Conservation (phyloP, 139 green algal genomes). For the Chlorella sp. region DNA sequence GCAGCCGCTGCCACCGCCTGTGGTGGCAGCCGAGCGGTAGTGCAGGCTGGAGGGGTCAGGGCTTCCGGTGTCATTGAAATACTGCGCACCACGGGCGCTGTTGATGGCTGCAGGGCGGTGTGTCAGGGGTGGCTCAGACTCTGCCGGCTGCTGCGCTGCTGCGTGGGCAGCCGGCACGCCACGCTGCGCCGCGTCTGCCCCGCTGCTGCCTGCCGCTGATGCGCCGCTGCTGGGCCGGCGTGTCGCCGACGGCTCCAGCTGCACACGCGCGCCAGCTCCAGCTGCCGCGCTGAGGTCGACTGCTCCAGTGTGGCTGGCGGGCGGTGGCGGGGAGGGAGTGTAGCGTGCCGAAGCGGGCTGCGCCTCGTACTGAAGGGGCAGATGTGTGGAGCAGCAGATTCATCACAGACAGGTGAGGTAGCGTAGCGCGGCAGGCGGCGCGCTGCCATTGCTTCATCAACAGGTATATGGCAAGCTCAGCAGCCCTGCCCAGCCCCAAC, state of each 20-base stretch:
- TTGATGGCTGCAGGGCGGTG: slow-evolving; percentile 5
- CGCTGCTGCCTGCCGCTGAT: no score
- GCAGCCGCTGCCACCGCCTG: not conserved
- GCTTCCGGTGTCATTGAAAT: slow-evolving; percentile 4
- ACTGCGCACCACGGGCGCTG: slow-evolving; percentile 9
- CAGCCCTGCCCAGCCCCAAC: not conserved
- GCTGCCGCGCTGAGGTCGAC: no score
- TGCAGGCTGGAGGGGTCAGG: not conserved
- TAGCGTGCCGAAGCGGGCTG: not conserved
- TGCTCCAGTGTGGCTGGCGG: no score
- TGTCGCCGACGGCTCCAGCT: not conserved
- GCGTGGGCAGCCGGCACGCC: no score
- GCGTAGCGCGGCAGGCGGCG: not conserved
- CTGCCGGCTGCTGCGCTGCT: not conserved
- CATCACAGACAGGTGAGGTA: not conserved
- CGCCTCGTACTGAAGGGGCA: not conserved
- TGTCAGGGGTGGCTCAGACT: not conserved
- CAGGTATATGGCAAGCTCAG: not conserved
- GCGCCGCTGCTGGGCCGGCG: not conserved
- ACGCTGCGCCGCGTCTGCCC: no score
- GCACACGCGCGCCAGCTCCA: no score
- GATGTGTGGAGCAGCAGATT: not conserved
- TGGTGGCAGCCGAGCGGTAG: not conserved
- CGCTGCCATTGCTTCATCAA: not conserved
- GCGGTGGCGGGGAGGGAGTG: no score